Conservation (phyloP, 306 rosid genomes). For the Neltuma alba region DNA sequence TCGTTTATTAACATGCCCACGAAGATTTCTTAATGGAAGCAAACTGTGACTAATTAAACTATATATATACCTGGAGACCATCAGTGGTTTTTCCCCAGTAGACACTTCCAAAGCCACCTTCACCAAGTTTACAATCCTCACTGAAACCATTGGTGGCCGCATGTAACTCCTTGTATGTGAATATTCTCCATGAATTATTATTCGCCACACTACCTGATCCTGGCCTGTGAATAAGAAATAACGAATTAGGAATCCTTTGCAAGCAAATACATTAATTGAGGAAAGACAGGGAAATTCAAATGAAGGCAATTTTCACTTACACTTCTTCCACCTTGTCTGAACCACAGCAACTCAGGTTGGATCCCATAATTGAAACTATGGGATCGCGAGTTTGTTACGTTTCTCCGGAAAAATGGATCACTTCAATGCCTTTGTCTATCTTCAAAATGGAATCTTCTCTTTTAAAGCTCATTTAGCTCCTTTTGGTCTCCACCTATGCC, state of each 20-base stretch:
- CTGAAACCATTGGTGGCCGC: constrained; percentile 81
- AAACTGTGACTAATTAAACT: too few species aligned
- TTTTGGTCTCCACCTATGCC: constrained; percentile 34
- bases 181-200: constrained; percentile 75
- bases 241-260: not conserved
- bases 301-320: constrained; percentile 39
- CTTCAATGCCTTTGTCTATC: not conserved
- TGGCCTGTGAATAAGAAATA: constrained; percentile 35
- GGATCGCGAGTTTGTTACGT: not conserved
- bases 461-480: constrained; percentile 33
- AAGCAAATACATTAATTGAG: not conserved
- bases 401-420: not conserved
- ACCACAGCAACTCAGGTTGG: constrained; percentile 62
- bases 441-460: constrained; percentile 27
- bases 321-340: constrained; percentile 67
- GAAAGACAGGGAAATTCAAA: not conserved
- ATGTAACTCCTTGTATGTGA: constrained; percentile 82
- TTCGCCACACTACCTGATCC: constrained; percentile 44
- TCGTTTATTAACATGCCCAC: not conserved
- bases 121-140: constrained; percentile 82
- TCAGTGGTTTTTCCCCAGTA: constrained; percentile 81
- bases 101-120: constrained; percentile 95
- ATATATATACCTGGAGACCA: constrained; percentile 59
- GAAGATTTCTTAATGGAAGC: not conserved
- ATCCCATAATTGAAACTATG: constrained; percentile 61